Evolutionary conservation across 495 filamentous ascomycete species (phyloP).

Genomic region (Penicillium arizonense): DNA sequence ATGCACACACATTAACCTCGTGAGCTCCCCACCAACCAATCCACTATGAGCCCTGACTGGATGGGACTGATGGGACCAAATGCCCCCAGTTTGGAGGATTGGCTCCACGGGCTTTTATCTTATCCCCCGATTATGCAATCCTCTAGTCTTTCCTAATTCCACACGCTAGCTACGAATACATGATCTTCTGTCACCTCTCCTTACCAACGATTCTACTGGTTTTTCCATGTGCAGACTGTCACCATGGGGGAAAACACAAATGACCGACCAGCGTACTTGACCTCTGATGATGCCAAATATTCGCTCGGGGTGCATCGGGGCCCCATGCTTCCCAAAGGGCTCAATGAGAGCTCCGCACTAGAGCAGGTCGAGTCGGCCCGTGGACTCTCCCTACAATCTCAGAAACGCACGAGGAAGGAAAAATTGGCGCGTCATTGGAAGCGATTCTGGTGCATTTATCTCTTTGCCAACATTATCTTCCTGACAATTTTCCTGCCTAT

Average conservation of each 20-base stretch:
- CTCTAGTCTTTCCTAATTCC: not conserved
- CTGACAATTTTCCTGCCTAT: constrained; percentile 38
- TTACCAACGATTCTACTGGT: too few relatives aligned
- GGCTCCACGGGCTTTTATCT: too few relatives aligned
- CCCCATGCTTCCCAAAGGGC: constrained; percentile 18
- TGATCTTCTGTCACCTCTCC: too few relatives aligned
- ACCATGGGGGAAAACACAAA: constrained; percentile 11
- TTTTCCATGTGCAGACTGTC: not conserved
- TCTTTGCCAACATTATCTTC: constrained; percentile 26
- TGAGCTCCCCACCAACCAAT: too few relatives aligned
- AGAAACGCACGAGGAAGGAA: constrained; percentile 21
- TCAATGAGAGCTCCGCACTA: constrained; percentile 19
- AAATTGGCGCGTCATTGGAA: constrained; percentile 35
- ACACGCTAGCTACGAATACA: not conserved
- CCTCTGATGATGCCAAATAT: constrained; percentile 31
- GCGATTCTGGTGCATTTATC: constrained; percentile 41
- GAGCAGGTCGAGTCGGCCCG: constrained; percentile 31
- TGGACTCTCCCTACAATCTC: constrained; percentile 28
- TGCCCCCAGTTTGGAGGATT: too few relatives aligned
- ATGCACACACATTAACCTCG: too few relatives aligned
- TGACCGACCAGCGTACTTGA: constrained; percentile 27
- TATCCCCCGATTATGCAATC: too few relatives aligned
- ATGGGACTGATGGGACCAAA: too few relatives aligned
- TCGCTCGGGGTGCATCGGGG: constrained; percentile 36
- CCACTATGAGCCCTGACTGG: too few relatives aligned